phyloP scores from a whole-genome alignment of 768 basidiomycete genomes.

The Glaciozyma antarctica region DNA sequence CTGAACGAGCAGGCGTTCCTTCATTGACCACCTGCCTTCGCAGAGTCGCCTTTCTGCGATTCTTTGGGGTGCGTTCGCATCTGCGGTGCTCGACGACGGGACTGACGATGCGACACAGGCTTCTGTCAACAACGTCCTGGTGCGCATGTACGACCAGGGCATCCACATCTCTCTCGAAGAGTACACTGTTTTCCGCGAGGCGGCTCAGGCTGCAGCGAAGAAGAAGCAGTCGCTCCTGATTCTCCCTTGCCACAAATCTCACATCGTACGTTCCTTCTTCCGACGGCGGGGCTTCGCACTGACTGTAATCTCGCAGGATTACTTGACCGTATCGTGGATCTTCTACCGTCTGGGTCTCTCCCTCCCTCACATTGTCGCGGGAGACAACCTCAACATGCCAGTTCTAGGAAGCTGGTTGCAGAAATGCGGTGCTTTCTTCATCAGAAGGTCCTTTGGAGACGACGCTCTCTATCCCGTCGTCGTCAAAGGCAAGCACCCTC shows the following conservation, averaged over 20 bases:
- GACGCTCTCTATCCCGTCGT: conserved; percentile 9
- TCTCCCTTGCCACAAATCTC: conserved; percentile 34
- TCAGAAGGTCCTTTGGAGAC: conserved; percentile 19
- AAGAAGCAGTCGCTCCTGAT: conserved; percentile 32
- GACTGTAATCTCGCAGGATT: not conserved
- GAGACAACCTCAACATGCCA: conserved; percentile 35
- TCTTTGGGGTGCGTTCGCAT: conserved; percentile 12
- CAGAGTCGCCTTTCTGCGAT: conserved; percentile 15
- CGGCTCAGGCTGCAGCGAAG: conserved; percentile 22
- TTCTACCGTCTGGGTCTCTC: conserved; percentile 30
- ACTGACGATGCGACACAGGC: conserved; percentile 1
- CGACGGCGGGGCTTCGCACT: not conserved
- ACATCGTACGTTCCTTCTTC: conserved; percentile 27
- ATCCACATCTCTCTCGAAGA: conserved; percentile 25
- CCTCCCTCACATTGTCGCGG: conserved; percentile 34
- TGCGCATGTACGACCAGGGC: conserved; percentile 25
- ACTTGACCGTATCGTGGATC: conserved; percentile 26
- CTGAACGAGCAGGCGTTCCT: no score
- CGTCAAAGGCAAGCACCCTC: not conserved
- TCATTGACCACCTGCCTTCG: no score
- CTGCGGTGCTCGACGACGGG: not conserved
- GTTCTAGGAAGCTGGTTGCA: conserved; percentile 28
- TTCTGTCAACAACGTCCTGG: conserved; percentile 25
- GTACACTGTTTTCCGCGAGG: conserved; percentile 27
- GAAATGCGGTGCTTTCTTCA: conserved; percentile 33